Evolutionary conservation across 2,329 filamentous ascomycete genomes (phyloP), one percentile per base, ranked within the genome.

Genomic region (Aphanoascus verrucosus): DNA sequence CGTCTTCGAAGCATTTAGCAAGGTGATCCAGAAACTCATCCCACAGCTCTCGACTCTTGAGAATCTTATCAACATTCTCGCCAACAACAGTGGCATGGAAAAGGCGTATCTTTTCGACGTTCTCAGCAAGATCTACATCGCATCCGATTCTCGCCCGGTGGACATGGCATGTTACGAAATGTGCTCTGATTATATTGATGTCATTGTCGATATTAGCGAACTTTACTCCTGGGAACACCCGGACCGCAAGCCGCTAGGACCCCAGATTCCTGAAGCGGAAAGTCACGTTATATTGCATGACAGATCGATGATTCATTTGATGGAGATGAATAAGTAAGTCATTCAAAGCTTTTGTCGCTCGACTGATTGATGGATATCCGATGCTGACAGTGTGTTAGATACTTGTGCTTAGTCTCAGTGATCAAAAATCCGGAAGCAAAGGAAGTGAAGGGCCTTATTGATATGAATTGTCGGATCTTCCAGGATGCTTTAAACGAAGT

Each of bases 21-120:
- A 96, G 70, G 91, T 98, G 58, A 95, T 98, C 59, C 93, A 98
- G 70, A 96, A 96, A 69, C 80, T 98, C 31, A 91, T 98, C 49
- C 91, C 93, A 0, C 87, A 94, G 57, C 80, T 98, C 6, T 88
- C 89, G 5, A 94, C 90, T 23, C 81, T 98, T 53, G 93, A 98
- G 71, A 86, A 89, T 49, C 81, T 98, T 70, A 84, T 98, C 63
- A 96, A 94, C 64, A 93, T 91, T 60, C 80, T 98, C 41, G 94
- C 88, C 72, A 88, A 86, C 57, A 93, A 88, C 12, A 97, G 90
- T 66, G 86, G 88, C 46, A 96, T 98, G 67, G 90, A 97, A 67
- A 98, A 98, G 72, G 91, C 90, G 2, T 98, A 98, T 68, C 81
- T 98, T 5, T 98, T 98, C 66, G 94, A 98, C 66, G 90, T 97